phyloP scores from a whole-genome alignment of 169 alveolate genomes.

The Prorocentrum cordatum region DNA sequence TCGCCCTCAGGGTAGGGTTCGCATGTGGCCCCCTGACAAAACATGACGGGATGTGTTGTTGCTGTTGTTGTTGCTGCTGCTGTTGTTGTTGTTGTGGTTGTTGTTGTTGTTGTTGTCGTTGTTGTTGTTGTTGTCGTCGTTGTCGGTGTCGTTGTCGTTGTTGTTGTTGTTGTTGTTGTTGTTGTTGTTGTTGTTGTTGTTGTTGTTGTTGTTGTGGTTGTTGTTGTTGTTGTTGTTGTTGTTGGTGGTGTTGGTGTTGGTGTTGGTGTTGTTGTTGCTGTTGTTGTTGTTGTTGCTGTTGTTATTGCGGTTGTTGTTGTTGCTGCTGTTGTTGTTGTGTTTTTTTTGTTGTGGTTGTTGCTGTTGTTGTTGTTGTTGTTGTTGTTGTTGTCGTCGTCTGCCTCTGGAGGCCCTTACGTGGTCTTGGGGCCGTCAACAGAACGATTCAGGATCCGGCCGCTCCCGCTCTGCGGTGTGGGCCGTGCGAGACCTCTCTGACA shows the following conservation, averaged over 20 bases:
- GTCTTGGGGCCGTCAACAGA: too few relatives aligned
- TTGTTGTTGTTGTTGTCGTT: background rate
- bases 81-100: background rate
- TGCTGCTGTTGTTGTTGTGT: background rate
- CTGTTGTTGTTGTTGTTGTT: too few relatives aligned
- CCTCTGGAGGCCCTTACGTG: too few relatives aligned
- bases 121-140: background rate
- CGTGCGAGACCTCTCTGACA: too few relatives aligned
- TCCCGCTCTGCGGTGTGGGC: too few relatives aligned
- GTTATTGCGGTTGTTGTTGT: background rate
- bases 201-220: background rate
- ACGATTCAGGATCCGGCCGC: too few relatives aligned
- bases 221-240: background rate
- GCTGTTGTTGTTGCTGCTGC: background rate
- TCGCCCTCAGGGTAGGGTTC: too few relatives aligned
- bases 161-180: background rate
- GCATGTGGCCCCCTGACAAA: too few relatives aligned
- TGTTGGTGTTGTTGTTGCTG: background rate
- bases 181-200: background rate
- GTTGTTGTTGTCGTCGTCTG: too few relatives aligned
- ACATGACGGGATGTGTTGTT: background rate
- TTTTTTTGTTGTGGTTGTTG: too few relatives aligned
- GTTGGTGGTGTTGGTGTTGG: background rate
- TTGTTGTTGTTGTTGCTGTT: background rate
- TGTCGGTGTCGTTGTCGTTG: background rate